Percentiles rank a stretch among this genome's conserved stretches.
Evolutionary conservation across 1,284 basidiomycete genomes (phyloP).

Genomic region (Xerocomus minutiporus): DNA sequence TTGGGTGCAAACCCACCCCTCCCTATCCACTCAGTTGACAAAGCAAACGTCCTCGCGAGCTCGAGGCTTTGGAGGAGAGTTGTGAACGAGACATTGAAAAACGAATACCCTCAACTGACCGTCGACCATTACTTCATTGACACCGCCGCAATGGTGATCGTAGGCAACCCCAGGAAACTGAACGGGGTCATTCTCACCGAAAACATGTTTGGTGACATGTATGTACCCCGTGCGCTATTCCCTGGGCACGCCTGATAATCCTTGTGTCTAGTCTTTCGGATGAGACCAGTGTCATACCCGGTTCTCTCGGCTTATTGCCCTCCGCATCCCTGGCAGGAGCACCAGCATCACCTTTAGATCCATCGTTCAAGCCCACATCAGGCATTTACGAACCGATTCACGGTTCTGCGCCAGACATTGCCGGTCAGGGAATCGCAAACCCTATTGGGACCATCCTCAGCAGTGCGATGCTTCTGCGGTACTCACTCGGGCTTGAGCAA

Average conservation of each 20-base stretch:
- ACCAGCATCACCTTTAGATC: conserved; percentile 66
- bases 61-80: conserved; percentile 93
- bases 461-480: conserved; percentile 91
- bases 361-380: conserved; percentile 66
- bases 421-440: conserved; percentile 92
- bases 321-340: conserved; percentile 94
- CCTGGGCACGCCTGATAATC: conserved; percentile 4
- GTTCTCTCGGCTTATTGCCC: conserved; percentile 92
- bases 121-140: conserved; percentile 93
- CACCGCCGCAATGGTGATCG: conserved; percentile 95
- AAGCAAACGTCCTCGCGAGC: conserved; percentile 97
- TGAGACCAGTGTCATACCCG: conserved; percentile 96
- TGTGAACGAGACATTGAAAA: conserved; percentile 76
- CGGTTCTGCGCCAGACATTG: conserved; percentile 95
- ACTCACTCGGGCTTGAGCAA: conserved; percentile 85
- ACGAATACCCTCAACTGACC: conserved; percentile 83
- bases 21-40: conserved; percentile 92
- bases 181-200: conserved; percentile 95
- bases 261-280: conserved; percentile 74
- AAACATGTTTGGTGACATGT: conserved; percentile 97
- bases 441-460: conserved; percentile 97
- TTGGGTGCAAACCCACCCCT: conserved; percentile 81
- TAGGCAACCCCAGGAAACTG: conserved; percentile 86
- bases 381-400: conserved; percentile 98
- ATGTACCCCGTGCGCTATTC: conserved; percentile 32